Base-by-base conservation (phyloP, 2,329 filamentous ascomycete genomes). In the Diaporthe citri region DNA sequence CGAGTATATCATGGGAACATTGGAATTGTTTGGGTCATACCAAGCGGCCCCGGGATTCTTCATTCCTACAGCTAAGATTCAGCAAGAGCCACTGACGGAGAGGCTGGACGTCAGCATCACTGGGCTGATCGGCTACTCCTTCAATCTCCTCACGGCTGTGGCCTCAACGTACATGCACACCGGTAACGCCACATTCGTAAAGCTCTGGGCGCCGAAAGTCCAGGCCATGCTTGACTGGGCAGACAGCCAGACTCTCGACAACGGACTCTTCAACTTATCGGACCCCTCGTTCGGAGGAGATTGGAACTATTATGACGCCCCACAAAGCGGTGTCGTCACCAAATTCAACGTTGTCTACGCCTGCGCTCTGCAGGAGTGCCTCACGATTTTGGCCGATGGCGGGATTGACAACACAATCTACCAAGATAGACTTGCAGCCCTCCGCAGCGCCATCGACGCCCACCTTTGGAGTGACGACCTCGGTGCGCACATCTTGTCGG, bases 41-140 rank as follows among this genome's bases (percentile, higher is more conserved):
- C 57, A 60, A 60, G 57, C 57, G 20, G n/a, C 57, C 13, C 57
- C 57, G 2, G 57, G 57, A 10, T 62, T 62, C n/a, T 43, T 62
- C 36, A 41, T 62, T n/a, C 7, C 59, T 3, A 64, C 59, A 13
- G 59, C 39, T 25, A 64, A 64, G 25, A 64, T 64, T 20, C 59
- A 64, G 5, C 59, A 64, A 46, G 15, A 46, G 2, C 59, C 59
- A 2, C 25, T 64, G 25, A 2, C 25, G 7, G 39, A 28, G 2
- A 17, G 8, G n/a, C 13, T 64, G 15, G 59, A 64, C 17, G 39
- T 31, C 36, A 46, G 46, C 4, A 64, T 64, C 8, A 64, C 59
- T 13, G 39, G 59, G 0, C 25, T 64, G 17, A 64, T 64, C 7
- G 59, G 36, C 2, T 64, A 64, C 17, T 64, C 59, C 22, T 46